Evolutionary conservation across 441 rosid species (phyloP), one percentile per base, ranked within the genome.

Genomic region (Eutrema salsugineum): DNA sequence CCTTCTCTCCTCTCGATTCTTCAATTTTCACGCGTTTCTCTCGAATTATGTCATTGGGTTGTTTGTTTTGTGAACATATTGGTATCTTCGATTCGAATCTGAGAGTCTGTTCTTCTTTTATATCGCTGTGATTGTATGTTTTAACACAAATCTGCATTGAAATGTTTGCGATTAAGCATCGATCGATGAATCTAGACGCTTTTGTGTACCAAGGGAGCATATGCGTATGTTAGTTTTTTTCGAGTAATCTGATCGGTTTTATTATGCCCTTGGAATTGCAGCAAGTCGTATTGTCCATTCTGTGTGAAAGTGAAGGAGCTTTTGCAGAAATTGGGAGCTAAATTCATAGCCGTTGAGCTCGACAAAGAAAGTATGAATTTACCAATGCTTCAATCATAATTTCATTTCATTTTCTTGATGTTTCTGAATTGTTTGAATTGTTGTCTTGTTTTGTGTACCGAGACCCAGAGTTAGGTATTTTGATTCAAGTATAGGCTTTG

Each of bases 241-340:
- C 16, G 48, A 15, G 10, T 35, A 2, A 17, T 58, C 46, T 58
- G 47, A 33, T 42, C 1, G 32, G 14, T 57, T 48, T 48, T 11
- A n/a, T 43, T 43, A 10, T 36, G 39, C 39, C 11, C 1, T 16
- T 42, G 62, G 12, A 61, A 53, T 6, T 75, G 82, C 88, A 93
- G 98, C 88, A 93, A 91, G 67, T 11, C 89, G 15, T 85, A 11
- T 73, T 93, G 98, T 30, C 96, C 97, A 0, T 91, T 4, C 81
- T 91, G 98, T 75, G 76, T 63, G 38, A 50, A 5, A 28, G 92
- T 91, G 78, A 94, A 91, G 89, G 20, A 89, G 77, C 86, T 94
- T 57, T 75, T 94, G 62, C 63, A 89, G 40, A 65, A 84, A 32
- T 1, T 90, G 55, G 88, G 88, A 40, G 96, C 84, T 50, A 73